A percentile compares a stretch with the other conserved stretches of the same genome.
These are phyloP conservation scores for Hygrophorus russula DNA, from an alignment of 768 basidiomycete genomes.

Conservation along the genomic window DNA sequence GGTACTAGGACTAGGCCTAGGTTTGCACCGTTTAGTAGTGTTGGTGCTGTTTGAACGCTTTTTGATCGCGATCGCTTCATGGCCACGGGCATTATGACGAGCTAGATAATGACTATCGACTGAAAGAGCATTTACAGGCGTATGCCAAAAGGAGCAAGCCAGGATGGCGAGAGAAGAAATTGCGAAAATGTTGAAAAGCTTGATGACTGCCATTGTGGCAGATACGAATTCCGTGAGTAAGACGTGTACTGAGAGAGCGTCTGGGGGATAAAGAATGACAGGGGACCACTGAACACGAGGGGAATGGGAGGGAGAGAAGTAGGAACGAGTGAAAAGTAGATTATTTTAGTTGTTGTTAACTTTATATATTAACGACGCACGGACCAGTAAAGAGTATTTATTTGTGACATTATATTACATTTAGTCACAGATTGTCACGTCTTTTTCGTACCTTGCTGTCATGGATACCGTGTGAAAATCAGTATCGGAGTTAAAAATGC, in stretches of 20 bases:
- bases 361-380: background rate
- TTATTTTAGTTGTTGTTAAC: background rate
- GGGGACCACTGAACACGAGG: background rate
- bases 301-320: background rate
- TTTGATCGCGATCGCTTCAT: conserved; percentile 37
- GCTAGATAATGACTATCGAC: conserved; percentile 28
- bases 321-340: too few relatives aligned
- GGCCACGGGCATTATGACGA: conserved; percentile 32
- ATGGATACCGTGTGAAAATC: too few relatives aligned
- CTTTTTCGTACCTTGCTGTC: too few relatives aligned
- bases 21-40: conserved; percentile 42
- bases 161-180: conserved; percentile 48
- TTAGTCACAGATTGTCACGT: too few relatives aligned
- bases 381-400: too few relatives aligned
- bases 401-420: too few relatives aligned
- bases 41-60: conserved; percentile 27
- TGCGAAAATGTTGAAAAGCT: conserved; percentile 47
- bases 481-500: too few relatives aligned
- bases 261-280: conserved; percentile 7
- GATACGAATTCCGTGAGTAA: too few relatives aligned
- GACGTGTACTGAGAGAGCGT: conserved; percentile 8
- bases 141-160: conserved; percentile 33
- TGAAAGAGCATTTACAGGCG: conserved; percentile 43
- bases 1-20: conserved; percentile 26
- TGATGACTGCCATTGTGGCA: conserved; percentile 31